A percentile compares a stretch with the other conserved stretches of the same genome.
phyloP scores from a whole-genome alignment of 331 rosid species.

The Pyracantha coccinea region DNA sequence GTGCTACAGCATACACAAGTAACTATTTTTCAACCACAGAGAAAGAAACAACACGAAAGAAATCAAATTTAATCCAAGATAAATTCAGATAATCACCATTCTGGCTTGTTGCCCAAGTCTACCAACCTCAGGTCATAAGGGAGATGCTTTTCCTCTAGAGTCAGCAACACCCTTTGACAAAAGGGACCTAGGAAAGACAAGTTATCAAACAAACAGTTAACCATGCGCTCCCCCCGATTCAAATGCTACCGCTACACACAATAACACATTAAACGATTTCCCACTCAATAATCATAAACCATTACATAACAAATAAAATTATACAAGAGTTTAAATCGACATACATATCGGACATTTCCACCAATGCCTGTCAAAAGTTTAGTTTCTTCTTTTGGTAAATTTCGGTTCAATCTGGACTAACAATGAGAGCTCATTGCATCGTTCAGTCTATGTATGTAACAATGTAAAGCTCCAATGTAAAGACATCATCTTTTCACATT shows the following conservation, averaged over 20 bases:
- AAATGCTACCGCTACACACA: neutral
- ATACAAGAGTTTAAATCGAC: neutral
- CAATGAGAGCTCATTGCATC: neutral
- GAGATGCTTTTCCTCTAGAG: constrained; percentile 78
- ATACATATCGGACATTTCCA: neutral
- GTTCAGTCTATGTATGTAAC: neutral
- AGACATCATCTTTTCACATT: neutral
- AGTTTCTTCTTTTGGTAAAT: neutral
- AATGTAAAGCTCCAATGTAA: neutral
- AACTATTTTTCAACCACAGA: neutral
- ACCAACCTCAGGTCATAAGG: constrained; percentile 80
- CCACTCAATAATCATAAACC: neutral
- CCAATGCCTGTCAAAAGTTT: neutral
- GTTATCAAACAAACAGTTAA: constrained; percentile 10
- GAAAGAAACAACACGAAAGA: neutral
- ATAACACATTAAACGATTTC: neutral
- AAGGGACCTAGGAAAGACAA: constrained; percentile 59
- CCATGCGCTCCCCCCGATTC: neutral
- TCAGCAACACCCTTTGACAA: constrained; percentile 81
- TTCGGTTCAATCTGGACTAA: neutral
- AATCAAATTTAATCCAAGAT: neutral
- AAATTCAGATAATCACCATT: constrained; percentile 47
- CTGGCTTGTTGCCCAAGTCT: constrained; percentile 74
- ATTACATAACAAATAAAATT: neutral
- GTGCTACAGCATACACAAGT: neutral